Conservation (phyloP, 345 rosid genomes). For the Aquilaria sinensis region DNA sequence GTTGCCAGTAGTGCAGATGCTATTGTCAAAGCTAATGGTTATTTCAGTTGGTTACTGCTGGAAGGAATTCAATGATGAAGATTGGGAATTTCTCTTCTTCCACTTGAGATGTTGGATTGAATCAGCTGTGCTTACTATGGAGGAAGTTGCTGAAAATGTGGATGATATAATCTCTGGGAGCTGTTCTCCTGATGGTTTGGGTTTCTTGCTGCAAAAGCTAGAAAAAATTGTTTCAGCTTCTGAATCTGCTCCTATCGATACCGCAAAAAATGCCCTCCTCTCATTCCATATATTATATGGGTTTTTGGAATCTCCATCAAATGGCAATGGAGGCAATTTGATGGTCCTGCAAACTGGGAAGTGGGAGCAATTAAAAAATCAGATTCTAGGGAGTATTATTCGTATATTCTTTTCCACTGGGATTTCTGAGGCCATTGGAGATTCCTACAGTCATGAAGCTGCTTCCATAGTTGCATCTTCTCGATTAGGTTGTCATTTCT, state of each 20-base stretch:
- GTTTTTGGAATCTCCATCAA: conserved; percentile 26
- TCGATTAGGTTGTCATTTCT: conserved; percentile 43
- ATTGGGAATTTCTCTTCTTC: conserved; percentile 77
- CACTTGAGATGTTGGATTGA: conserved; percentile 69
- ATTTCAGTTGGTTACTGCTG: conserved; percentile 81
- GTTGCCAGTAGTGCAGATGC: conserved; percentile 44
- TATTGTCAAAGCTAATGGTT: conserved; percentile 61
- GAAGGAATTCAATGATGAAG: conserved; percentile 67
- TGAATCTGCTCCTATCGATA: conserved; percentile 39
- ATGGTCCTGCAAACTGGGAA: conserved; percentile 29
- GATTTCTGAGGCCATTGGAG: conserved; percentile 79
- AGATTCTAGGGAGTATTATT: conserved; percentile 73
- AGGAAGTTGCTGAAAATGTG: conserved; percentile 77
- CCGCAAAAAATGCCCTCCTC: conserved; percentile 62
- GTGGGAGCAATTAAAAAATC: conserved; percentile 54
- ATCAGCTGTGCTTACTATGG: conserved; percentile 85
- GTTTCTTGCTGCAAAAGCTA: conserved; percentile 38
- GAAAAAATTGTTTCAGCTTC: conserved; percentile 44
- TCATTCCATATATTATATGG: conserved; percentile 52
- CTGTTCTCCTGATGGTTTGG: conserved; percentile 34
- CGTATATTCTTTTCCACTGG: conserved; percentile 89
- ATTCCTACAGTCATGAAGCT: conserved; percentile 50
- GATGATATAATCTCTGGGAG: conserved; percentile 40
- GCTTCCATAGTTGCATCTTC: conserved; percentile 58
- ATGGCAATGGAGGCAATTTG: conserved; percentile 27